phyloP scores from a whole-genome alignment of 2,329 filamentous ascomycete genomes.

The Paraconiothyrium brasiliense region DNA sequence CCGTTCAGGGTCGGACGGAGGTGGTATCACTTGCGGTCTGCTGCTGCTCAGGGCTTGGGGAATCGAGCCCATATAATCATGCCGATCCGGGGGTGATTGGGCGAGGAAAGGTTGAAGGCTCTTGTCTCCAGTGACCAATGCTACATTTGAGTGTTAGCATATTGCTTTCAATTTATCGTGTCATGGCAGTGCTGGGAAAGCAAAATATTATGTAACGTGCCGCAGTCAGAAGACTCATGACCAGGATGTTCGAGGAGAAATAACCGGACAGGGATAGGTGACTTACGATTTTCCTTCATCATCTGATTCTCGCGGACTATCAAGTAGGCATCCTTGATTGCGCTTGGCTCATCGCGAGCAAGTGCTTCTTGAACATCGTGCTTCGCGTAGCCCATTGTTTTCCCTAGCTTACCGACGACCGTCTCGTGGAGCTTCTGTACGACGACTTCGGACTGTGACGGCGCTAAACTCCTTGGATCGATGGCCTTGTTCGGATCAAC shows the following conservation, averaged over 20 bases:
- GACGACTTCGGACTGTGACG: conserved; percentile 73
- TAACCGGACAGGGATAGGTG: conserved; percentile 14
- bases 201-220: conserved; percentile 23
- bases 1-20: conserved; percentile 48
- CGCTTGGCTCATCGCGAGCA: conserved; percentile 89
- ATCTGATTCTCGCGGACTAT: conserved; percentile 98
- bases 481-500: conserved; percentile 93
- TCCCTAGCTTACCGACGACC: conserved; percentile 94
- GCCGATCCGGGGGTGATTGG: conserved; percentile 64
- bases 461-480: conserved; percentile 80
- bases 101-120: conserved; percentile 64
- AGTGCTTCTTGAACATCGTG: conserved; percentile 95
- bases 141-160: conserved; percentile 46
- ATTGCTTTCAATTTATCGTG: neutral
- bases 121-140: conserved; percentile 63
- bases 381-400: conserved; percentile 97
- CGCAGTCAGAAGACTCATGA: conserved; percentile 22
- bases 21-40: conserved; percentile 43
- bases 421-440: conserved; percentile 91
- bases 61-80: conserved; percentile 47
- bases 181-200: conserved; percentile 11
- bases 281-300: conserved; percentile 93
- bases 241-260: conserved; percentile 14
- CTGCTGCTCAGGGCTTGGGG: conserved; percentile 47
- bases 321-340: conserved; percentile 98